These are phyloP conservation scores for Ophiobolus disseminans DNA, from an alignment of 2,329 filamentous ascomycete species.

Conservation along the genomic window DNA sequence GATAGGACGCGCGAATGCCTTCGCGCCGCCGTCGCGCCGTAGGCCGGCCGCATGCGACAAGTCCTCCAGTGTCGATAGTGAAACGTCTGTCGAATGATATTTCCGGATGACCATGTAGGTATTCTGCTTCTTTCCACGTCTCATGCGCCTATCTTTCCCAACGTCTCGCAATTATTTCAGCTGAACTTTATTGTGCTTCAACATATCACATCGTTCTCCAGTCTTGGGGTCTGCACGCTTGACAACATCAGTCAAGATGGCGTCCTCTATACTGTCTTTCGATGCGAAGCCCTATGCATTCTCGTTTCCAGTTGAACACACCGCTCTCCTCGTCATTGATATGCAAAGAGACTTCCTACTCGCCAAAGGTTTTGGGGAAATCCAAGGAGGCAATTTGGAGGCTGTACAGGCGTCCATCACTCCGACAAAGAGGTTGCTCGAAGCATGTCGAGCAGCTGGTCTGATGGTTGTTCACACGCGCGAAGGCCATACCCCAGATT, in stretches of 20 bases:
- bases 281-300: slow-evolving; percentile 57
- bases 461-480: slow-evolving; percentile 59
- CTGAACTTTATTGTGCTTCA: too few species aligned
- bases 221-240: too few species aligned
- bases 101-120: slow-evolving; percentile 1
- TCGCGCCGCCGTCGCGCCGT: slow-evolving; percentile 19
- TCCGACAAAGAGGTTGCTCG: slow-evolving; percentile 52
- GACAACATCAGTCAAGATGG: slow-evolving; percentile 19
- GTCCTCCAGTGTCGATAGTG: slow-evolving; percentile 5
- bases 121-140: background rate
- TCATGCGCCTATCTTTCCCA: slow-evolving; percentile 2
- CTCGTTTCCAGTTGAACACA: slow-evolving; percentile 55
- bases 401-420: slow-evolving; percentile 50
- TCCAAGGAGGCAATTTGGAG: slow-evolving; percentile 56
- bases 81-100: slow-evolving; percentile 9
- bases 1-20: slow-evolving; percentile 28
- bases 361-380: slow-evolving; percentile 59
- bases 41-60: slow-evolving; percentile 18
- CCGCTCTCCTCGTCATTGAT: slow-evolving; percentile 60
- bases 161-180: background rate
- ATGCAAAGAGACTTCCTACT: slow-evolving; percentile 62
- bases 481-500: slow-evolving; percentile 59
- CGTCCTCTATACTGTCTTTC: slow-evolving; percentile 27
- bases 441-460: slow-evolving; percentile 52
- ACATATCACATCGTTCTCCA: too few species aligned